Evolutionary conservation across 208 protist genomes (phyloP), one percentile per base, ranked within the genome.

Genomic region (Angomonas ambiguus): DNA sequence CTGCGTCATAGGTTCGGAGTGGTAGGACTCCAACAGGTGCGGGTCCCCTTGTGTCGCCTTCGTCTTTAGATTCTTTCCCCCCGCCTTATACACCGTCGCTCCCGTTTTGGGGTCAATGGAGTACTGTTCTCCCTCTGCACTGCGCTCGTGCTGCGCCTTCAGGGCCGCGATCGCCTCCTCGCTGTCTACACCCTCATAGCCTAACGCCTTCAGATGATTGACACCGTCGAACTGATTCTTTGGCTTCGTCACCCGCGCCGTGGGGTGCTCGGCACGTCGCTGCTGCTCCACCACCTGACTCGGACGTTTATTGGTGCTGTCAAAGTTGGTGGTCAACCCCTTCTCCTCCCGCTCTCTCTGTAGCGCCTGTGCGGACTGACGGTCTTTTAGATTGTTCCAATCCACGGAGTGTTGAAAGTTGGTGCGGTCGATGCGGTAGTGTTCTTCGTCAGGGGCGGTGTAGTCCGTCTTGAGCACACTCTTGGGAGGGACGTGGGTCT

Each of bases 161-260:
- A 95, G 69, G 64, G 77, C 55, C 41, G 62, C 71, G 13, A 91
- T 76, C 1, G 81, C 79, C 73, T 92, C 84, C 35, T 83, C 84
- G 8, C 49, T 11, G 16, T 76, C 61, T 24, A 80, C 67, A 22
- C 65, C 75, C 1, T 64, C 71, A 35, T 82, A 88, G 35, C 89
- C 86, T 25, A 95, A 78, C 1, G 74, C 62, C 0, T 70, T 57
- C 1, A 95, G 64, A 20, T 83, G 51, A 24, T 83, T 87, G 16
- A 93, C 64, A 13, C 82, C 84, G 67, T 95, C 89, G 67, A 95
- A 95, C 74, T 95, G 89, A 65, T 71, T 87, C 65, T 91, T 92
- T 5, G 86, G 89, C 65, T 93, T 93, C 24, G 81, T 93, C 6
- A 76, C 53, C 65, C 83, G 83, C 34, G 56, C 30, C 65, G 34